These are phyloP conservation scores for Cladosporium halotolerans DNA, from an alignment of 2,329 filamentous ascomycete genomes.

Conservation along the genomic window DNA sequence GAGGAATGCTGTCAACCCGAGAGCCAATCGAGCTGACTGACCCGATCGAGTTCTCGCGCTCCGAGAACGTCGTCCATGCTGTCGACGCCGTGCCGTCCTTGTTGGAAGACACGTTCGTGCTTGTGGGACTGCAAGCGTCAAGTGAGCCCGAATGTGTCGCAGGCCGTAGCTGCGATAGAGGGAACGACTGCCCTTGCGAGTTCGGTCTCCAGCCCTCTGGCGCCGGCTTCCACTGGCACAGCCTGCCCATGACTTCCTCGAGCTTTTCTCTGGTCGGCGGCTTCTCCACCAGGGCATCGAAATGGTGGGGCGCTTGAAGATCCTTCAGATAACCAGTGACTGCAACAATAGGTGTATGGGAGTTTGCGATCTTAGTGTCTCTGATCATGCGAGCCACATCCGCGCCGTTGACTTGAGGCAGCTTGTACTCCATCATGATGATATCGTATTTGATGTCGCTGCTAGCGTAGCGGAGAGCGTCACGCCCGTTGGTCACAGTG, in stretches of 20 bases:
- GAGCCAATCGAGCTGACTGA: constrained; percentile 59
- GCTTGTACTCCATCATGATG: constrained; percentile 94
- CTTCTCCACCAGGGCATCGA: constrained; percentile 92
- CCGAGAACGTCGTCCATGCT: constrained; percentile 5
- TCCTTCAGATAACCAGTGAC: constrained; percentile 99
- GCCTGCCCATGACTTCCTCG: constrained; percentile 74
- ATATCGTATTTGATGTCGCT: constrained; percentile 98
- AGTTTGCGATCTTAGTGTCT: constrained; percentile 92
- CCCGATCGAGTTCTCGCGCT: constrained; percentile 74
- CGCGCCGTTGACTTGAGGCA: constrained; percentile 89
- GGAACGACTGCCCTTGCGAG: constrained; percentile 40
- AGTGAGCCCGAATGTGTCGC: constrained; percentile 36
- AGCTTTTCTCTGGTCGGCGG: constrained; percentile 89
- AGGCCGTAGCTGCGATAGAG: constrained; percentile 59
- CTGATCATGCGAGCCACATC: constrained; percentile 97
- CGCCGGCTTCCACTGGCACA: constrained; percentile 91
- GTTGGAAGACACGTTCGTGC: constrained; percentile 65
- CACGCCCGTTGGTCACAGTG: constrained; percentile 79
- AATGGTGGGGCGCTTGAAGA: constrained; percentile 88
- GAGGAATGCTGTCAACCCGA: constrained; percentile 65
- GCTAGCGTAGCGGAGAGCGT: constrained; percentile 88
- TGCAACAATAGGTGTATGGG: constrained; percentile 88
- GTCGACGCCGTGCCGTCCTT: constrained; percentile 42
- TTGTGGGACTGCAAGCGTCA: constrained; percentile 68
- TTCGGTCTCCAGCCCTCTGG: constrained; percentile 49